phyloP scores from a whole-genome alignment of 2,329 filamentous ascomycete genomes.

The Aspergillus oerlinghausenensis region DNA sequence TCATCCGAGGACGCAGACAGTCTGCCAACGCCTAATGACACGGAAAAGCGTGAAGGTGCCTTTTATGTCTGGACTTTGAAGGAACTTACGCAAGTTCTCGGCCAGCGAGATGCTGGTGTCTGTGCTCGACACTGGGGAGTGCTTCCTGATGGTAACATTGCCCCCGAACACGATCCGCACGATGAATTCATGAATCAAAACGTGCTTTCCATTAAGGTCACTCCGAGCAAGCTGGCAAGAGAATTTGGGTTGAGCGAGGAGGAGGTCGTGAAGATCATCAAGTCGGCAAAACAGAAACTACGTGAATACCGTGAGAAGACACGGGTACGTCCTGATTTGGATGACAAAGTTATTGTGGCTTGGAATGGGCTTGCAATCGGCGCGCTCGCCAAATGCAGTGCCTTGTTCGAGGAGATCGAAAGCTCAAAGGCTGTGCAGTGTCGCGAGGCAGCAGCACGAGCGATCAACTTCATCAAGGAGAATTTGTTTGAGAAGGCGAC shows the following conservation, averaged over 20 bases:
- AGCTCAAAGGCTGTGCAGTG: constrained; percentile 57
- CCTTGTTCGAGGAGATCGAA: constrained; percentile 60
- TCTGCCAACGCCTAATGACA: constrained; percentile 65
- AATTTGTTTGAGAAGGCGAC: constrained; percentile 65
- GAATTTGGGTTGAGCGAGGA: constrained; percentile 69
- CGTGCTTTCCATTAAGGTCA: constrained; percentile 68
- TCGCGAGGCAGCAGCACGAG: constrained; percentile 60
- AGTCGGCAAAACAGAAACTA: constrained; percentile 63
- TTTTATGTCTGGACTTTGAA: constrained; percentile 92
- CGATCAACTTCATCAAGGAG: constrained; percentile 66
- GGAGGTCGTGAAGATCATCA: constrained; percentile 64
- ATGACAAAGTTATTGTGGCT: constrained; percentile 81
- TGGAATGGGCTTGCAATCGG: constrained; percentile 89
- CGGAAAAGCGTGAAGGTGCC: constrained; percentile 81
- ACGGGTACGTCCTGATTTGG: constrained; percentile 70
- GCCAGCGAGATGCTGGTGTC: constrained; percentile 63
- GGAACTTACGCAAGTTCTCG: constrained; percentile 75
- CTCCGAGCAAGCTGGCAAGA: constrained; percentile 63
- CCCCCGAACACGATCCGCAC: constrained; percentile 75
- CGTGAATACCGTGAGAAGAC: constrained; percentile 67
- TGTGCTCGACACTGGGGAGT: constrained; percentile 83
- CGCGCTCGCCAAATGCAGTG: constrained; percentile 70
- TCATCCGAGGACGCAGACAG: constrained; percentile 92
- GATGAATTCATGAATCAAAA: constrained; percentile 96
- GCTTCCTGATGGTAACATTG: constrained; percentile 77